Evolutionary conservation across 2,329 filamentous ascomycete species (phyloP).

Genomic region (Fusarium piperis): DNA sequence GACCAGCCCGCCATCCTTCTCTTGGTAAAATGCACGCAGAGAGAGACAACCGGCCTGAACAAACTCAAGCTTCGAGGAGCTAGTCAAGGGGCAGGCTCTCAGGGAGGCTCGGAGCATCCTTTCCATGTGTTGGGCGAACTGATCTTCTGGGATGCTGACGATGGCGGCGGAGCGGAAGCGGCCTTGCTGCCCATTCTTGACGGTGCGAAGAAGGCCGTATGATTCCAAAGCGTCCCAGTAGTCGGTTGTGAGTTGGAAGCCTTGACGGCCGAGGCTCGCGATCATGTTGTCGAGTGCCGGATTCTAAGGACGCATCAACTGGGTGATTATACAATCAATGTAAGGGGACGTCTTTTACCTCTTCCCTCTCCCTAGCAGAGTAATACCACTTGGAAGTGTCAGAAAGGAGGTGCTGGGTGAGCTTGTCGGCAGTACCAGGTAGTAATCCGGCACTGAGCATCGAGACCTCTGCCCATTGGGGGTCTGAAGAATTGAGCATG

Average conservation of each 20-base stretch:
- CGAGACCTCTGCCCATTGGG: slow-evolving; percentile 14
- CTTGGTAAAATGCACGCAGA: neutral
- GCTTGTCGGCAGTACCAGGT: neutral
- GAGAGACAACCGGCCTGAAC: neutral
- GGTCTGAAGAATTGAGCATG: slow-evolving; percentile 11
- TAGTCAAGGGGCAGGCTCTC: neutral
- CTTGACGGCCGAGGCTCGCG: slow-evolving; percentile 8
- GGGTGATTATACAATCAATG: neutral
- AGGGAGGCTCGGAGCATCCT: slow-evolving; percentile 9
- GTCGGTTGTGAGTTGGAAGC: neutral
- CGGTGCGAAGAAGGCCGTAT: neutral
- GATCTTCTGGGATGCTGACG: neutral
- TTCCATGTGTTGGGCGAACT: neutral
- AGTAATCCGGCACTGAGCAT: neutral
- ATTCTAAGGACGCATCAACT: neutral
- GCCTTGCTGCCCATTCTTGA: neutral
- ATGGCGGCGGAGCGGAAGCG: neutral
- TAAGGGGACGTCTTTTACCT: neutral
- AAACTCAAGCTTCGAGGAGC: neutral
- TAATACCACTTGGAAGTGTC: slow-evolving; percentile 24
- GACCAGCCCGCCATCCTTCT: neutral
- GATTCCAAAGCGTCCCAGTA: slow-evolving; percentile 14
- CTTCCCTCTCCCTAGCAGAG: slow-evolving; percentile 1
- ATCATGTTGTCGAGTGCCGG: neutral
- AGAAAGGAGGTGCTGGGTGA: slow-evolving; percentile 4